These are phyloP conservation scores for Fusarium chlamydosporum DNA, from an alignment of 2,329 filamentous ascomycete species.

Conservation along the genomic window DNA sequence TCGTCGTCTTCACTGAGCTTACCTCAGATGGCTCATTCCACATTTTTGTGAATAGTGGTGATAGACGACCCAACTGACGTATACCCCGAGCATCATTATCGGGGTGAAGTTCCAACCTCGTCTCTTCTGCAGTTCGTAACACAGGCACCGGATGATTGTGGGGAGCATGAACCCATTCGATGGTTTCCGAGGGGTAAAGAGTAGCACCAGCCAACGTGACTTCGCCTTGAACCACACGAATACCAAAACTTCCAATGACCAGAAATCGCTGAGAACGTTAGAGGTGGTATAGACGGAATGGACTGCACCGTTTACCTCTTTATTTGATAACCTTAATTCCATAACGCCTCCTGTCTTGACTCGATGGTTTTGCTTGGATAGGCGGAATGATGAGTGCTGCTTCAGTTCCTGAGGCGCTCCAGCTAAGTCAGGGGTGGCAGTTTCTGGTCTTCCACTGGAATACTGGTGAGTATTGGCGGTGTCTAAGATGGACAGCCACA, in stretches of 20 bases:
- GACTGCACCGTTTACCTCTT: slow-evolving; percentile 60
- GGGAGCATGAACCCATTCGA: slow-evolving; percentile 74
- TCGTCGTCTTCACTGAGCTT: slow-evolving; percentile 35
- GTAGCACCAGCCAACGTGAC: slow-evolving; percentile 76
- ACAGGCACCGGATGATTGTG: slow-evolving; percentile 79
- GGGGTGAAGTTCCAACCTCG: slow-evolving; percentile 68
- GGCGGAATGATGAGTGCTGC: slow-evolving; percentile 63
- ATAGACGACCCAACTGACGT: slow-evolving; percentile 69
- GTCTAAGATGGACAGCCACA: background rate
- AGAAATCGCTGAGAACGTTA: slow-evolving; percentile 67
- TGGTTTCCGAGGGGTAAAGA: slow-evolving; percentile 63
- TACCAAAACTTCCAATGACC: slow-evolving; percentile 76
- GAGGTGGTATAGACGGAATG: background rate
- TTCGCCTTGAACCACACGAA: slow-evolving; percentile 73
- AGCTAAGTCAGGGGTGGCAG: slow-evolving; percentile 9
- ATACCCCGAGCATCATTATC: slow-evolving; percentile 65
- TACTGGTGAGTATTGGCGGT: slow-evolving; percentile 12
- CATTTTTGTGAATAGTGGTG: slow-evolving; percentile 75
- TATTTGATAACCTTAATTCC: slow-evolving; percentile 62
- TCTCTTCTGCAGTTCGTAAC: slow-evolving; percentile 67
- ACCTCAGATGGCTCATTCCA: slow-evolving; percentile 67
- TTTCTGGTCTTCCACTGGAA: slow-evolving; percentile 15
- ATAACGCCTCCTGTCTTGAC: slow-evolving; percentile 57
- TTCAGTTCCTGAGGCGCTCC: slow-evolving; percentile 25
- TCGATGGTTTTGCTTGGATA: slow-evolving; percentile 61